Conservation (phyloP, 805 yeast species). For the Candida silvatica region DNA sequence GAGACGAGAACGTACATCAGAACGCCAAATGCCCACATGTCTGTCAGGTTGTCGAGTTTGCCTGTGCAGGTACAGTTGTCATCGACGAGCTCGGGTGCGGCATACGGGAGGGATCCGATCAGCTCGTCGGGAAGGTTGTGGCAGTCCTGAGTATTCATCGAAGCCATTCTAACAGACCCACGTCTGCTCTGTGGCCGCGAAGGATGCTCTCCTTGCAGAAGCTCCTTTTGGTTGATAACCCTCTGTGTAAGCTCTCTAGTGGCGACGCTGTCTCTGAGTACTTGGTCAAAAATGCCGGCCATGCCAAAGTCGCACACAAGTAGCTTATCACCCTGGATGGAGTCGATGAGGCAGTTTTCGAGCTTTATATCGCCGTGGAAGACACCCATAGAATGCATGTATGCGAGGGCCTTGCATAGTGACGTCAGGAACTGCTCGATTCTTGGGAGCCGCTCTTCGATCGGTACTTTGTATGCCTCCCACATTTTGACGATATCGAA, state of each 20-base stretch:
- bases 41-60: conserved; percentile 56
- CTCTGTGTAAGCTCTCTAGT: conserved; percentile 11
- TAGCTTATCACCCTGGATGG: conserved; percentile 28
- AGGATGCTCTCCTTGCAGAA: background rate
- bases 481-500: conserved; percentile 66
- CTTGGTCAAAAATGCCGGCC: conserved; percentile 30
- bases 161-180: background rate
- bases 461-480: conserved; percentile 30
- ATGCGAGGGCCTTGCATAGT: conserved; percentile 48
- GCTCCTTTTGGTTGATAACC: conserved; percentile 2
- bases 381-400: conserved; percentile 54
- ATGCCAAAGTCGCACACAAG: conserved; percentile 88
- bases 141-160: background rate
- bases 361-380: conserved; percentile 81
- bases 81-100: conserved; percentile 75
- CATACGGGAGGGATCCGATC: conserved; percentile 88
- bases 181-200: background rate
- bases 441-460: conserved; percentile 7
- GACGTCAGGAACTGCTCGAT: conserved; percentile 38
- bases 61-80: conserved; percentile 61
- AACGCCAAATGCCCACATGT: conserved; percentile 90
- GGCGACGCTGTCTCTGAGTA: conserved; percentile 3
- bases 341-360: conserved; percentile 67
- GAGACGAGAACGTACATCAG: conserved; percentile 62
- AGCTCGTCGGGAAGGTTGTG: conserved; percentile 2